A percentile compares a stretch with the other conserved stretches of the same genome.
These are phyloP conservation scores for Serendipita indica DNA, from an alignment of 768 basidiomycete species.

Conservation along the genomic window DNA sequence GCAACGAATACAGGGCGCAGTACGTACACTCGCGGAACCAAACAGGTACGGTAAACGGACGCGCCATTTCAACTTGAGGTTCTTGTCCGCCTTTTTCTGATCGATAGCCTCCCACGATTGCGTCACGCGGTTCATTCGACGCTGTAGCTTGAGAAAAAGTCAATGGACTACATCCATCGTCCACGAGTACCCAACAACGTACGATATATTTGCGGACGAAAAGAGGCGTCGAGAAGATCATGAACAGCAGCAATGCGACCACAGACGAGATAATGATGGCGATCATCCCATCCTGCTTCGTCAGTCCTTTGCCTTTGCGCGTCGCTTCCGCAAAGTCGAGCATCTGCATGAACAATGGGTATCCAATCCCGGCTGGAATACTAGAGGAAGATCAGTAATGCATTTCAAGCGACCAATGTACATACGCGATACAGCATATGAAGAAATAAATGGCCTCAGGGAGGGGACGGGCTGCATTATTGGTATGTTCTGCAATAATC, in stretches of 20 bases:
- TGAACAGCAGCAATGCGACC: background rate
- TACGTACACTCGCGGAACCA: background rate
- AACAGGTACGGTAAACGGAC: background rate
- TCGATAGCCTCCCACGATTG: background rate
- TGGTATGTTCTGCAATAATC: background rate
- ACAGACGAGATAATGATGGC: background rate
- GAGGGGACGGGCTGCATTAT: background rate
- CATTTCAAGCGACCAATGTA: background rate
- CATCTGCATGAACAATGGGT: background rate
- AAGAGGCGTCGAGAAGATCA: background rate
- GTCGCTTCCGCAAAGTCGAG: background rate
- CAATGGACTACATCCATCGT: background rate
- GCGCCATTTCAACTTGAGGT: background rate
- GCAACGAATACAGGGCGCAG: background rate
- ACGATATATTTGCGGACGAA: conserved; percentile 6
- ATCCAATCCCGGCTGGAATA: background rate
- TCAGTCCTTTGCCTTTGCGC: background rate
- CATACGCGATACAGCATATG: background rate
- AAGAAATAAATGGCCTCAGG: background rate
- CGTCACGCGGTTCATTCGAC: background rate
- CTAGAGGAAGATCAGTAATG: background rate
- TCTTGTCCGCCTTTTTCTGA: background rate
- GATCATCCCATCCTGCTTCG: background rate
- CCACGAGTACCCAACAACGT: background rate
- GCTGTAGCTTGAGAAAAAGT: background rate